phyloP scores from a whole-genome alignment of 768 basidiomycete genomes.

The Mycena latifolia region DNA sequence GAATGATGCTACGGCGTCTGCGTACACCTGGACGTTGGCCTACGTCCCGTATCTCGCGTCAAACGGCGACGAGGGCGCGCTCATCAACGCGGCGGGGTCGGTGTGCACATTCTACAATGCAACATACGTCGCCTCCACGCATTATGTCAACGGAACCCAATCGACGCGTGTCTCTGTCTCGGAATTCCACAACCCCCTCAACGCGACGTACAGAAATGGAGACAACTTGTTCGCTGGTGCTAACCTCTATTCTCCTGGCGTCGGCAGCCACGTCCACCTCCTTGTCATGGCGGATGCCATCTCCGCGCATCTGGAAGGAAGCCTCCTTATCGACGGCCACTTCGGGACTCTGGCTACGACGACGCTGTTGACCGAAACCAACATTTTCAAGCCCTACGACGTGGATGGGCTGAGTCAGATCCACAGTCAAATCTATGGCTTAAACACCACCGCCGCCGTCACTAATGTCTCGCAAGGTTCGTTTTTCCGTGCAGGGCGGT shows the following conservation, averaged over 20 bases:
- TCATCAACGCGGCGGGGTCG: conserved; percentile 26
- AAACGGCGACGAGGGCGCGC: not conserved
- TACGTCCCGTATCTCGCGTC: conserved; percentile 11
- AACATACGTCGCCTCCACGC: not conserved
- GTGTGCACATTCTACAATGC: conserved; percentile 21
- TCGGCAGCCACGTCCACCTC: conserved; percentile 7
- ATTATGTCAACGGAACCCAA: conserved; percentile 22
- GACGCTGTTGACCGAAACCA: conserved; percentile 18
- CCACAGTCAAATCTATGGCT: not conserved
- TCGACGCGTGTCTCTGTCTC: not conserved
- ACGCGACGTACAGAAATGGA: conserved; percentile 16
- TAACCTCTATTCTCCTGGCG: no score
- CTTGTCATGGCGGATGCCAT: conserved; percentile 23
- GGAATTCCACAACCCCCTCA: conserved; percentile 10
- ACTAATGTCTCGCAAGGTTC: conserved; percentile 21
- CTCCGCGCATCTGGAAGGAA: conserved; percentile 7
- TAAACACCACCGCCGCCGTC: conserved; percentile 13
- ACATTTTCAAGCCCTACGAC: conserved; percentile 11
- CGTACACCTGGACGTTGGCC: conserved; percentile 17
- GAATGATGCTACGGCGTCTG: no score
- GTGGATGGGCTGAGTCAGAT: not conserved
- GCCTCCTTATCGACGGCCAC: conserved; percentile 1
- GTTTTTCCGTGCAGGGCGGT: not conserved
- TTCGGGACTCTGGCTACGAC: not conserved
- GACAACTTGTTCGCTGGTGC: no score